phyloP scores from a whole-genome alignment of 768 basidiomycete species.

The Aureoboletus auriporus region DNA sequence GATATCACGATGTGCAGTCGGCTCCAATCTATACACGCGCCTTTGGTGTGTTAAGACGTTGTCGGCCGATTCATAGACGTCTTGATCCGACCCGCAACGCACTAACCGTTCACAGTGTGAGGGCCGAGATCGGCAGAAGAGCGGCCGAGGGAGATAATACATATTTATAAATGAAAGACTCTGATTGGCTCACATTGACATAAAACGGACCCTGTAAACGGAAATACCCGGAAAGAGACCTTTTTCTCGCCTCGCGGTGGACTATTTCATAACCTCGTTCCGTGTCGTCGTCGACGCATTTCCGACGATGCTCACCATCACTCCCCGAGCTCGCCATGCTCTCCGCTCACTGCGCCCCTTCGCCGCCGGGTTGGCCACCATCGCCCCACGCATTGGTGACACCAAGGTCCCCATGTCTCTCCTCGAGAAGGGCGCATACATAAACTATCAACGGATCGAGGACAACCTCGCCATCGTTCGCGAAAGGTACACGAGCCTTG shows the following conservation, averaged over 20 bases:
- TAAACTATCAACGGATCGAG: constrained; percentile 97
- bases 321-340: constrained; percentile 50
- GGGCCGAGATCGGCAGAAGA: too few relatives aligned
- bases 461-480: constrained; percentile 91
- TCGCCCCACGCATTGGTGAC: constrained; percentile 75
- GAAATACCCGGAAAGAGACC: constrained; percentile 21
- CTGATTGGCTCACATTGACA: constrained; percentile 24
- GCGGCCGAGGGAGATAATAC: constrained; percentile 3
- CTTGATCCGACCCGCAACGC: too few relatives aligned
- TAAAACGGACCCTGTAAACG: constrained; percentile 20
- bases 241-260: constrained; percentile 19
- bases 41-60: too few relatives aligned
- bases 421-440: constrained; percentile 76
- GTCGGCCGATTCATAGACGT: too few relatives aligned
- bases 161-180: constrained; percentile 14
- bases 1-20: too few relatives aligned
- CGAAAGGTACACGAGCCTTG: constrained; percentile 62
- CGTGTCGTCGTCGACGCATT: constrained; percentile 22
- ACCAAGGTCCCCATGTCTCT: constrained; percentile 88
- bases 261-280: constrained; percentile 7
- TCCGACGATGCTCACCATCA: constrained; percentile 61
- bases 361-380: constrained; percentile 78
- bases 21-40: too few relatives aligned
- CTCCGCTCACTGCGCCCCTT: constrained; percentile 49
- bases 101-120: too few relatives aligned